Conservation (phyloP, 2,329 filamentous ascomycete genomes). For the Kalmusia sp. region DNA sequence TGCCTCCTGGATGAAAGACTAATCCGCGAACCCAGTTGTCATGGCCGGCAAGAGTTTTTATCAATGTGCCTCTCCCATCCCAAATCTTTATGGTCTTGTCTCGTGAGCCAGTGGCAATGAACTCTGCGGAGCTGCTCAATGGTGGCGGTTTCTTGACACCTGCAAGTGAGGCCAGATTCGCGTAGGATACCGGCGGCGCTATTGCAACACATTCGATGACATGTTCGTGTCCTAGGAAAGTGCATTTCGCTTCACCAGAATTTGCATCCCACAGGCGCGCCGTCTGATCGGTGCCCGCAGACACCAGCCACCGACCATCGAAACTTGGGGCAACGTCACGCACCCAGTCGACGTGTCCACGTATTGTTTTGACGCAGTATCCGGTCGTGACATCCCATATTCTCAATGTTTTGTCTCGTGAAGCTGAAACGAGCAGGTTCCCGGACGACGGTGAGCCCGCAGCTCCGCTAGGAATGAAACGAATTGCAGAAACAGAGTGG, state of each 20-base stretch:
- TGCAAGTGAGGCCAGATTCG: conserved; percentile 77
- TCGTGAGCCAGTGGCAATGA: conserved; percentile 84
- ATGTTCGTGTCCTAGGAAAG: conserved; percentile 86
- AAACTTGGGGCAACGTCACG: conserved; percentile 82
- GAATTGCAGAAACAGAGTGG: conserved; percentile 86
- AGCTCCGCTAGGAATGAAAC: conserved; percentile 85
- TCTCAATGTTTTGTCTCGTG: conserved; percentile 81
- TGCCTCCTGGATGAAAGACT: conserved; percentile 89
- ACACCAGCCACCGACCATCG: conserved; percentile 84
- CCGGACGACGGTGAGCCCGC: conserved; percentile 79
- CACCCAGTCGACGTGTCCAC: conserved; percentile 90
- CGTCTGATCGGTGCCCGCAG: conserved; percentile 82
- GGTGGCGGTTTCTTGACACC: conserved; percentile 84
- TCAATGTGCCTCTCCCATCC: conserved; percentile 82
- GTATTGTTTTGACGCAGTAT: conserved; percentile 89
- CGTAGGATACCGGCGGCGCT: conserved; percentile 79
- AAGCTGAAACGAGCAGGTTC: conserved; percentile 86
- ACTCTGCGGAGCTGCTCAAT: conserved; percentile 78
- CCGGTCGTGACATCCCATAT: conserved; percentile 95
- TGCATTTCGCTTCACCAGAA: conserved; percentile 76
- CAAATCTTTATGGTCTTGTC: conserved; percentile 92
- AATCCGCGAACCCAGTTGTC: conserved; percentile 93
- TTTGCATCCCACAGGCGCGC: conserved; percentile 85
- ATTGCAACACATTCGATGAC: conserved; percentile 85
- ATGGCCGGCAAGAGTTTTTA: conserved; percentile 85